These are phyloP conservation scores for Sarocladium brachiariae DNA, from an alignment of 2,329 filamentous ascomycete genomes.

Conservation along the genomic window DNA sequence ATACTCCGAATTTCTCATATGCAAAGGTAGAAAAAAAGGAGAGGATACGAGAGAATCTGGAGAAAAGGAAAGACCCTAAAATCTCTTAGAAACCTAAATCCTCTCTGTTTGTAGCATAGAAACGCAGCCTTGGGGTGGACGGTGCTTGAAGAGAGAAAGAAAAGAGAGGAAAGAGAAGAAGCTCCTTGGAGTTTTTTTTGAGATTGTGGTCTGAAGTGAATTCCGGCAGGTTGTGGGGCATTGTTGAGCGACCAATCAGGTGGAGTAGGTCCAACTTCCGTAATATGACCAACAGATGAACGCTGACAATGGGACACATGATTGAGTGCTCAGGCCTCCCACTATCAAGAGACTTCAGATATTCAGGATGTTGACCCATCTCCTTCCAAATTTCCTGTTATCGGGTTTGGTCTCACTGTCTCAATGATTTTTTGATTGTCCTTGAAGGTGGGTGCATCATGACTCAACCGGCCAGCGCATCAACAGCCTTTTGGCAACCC, in stretches of 20 bases:
- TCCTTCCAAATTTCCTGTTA: too few relatives aligned
- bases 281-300: too few relatives aligned
- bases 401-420: too few relatives aligned
- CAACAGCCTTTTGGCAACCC: too few relatives aligned
- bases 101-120: slow-evolving; percentile 82
- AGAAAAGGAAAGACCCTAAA: slow-evolving; percentile 17
- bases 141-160: slow-evolving; percentile 52
- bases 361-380: too few relatives aligned
- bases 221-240: background rate
- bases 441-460: too few relatives aligned
- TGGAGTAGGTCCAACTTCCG: too few relatives aligned
- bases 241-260: slow-evolving; percentile 1
- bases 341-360: too few relatives aligned
- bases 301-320: too few relatives aligned
- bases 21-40: slow-evolving; percentile 34
- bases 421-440: too few relatives aligned
- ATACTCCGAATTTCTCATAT: slow-evolving; percentile 99
- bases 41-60: background rate
- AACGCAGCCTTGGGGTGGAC: slow-evolving; percentile 89
- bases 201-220: background rate
- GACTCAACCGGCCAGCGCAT: too few relatives aligned
- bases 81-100: slow-evolving; percentile 23
- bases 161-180: slow-evolving; percentile 13
- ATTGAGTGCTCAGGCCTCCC: too few relatives aligned
- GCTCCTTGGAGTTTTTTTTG: slow-evolving; percentile 1